Base-by-base conservation (phyloP, 116 monocot species). In the Dioscorea cayenensis region DNA sequence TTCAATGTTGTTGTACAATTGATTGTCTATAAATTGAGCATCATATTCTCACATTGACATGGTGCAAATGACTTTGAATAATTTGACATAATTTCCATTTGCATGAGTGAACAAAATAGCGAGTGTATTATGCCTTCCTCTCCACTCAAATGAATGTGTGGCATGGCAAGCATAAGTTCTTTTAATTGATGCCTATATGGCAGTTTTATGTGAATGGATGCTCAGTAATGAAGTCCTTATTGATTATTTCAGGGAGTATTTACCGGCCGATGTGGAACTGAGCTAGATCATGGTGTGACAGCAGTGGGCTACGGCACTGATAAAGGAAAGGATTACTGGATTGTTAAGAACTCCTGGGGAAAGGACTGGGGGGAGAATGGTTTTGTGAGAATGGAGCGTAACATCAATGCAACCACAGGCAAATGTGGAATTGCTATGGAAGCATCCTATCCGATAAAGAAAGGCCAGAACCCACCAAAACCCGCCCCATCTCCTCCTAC, bases 261-360 rank as follows among this genome's bases (percentile, higher is more conserved):
- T 66, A 81, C 75, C 37, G 90, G 84, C 23, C 27, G 36, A 18
- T 90, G 90, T 43, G 86, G 84, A 14, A 86, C 79, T 32, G 59
- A 75, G 1, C 67, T 86, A 1, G 86, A 90, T 73, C 90, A 90
- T 71, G 90, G 86, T 73, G 90, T 90, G 7, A 71, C 65, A 21
- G 77, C 77, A 0, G 90, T 90, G 5, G 90, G 90, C 8, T 90
- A 90, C 63, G 90, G 86, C 55, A 77, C 84, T n/a, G 90, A 90
- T 43, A 73, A 82, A n/a, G 82, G 77, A 7, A 81, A 77, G 43
- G 86, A 76, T 49, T 81, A 77, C 50, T 81, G 81, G 81, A 81
- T 73, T 50, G 66, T 74, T 0, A 74, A 74, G 35, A 86, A 86
- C 66, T 86, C 86, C 12, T 86, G 86, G 86, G 86, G 79, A 22